phyloP scores from a whole-genome alignment of 1,284 basidiomycete genomes.

The Cryptococcus sp. region DNA sequence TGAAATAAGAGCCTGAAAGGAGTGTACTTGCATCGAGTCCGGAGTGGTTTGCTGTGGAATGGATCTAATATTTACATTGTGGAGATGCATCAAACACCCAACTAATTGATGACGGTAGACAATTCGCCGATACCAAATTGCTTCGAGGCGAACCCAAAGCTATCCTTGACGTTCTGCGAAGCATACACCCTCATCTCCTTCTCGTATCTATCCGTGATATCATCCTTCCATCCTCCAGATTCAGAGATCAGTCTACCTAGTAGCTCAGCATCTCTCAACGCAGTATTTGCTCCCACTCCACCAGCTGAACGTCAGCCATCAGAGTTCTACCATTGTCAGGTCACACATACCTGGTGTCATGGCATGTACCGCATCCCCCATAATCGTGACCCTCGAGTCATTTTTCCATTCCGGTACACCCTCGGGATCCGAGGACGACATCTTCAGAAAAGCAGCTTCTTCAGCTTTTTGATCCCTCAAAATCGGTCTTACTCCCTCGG shows the following conservation, averaged over 20 bases:
- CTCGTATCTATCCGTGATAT: not conserved
- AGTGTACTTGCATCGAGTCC: too few species aligned
- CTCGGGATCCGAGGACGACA: slow-evolving; percentile 10
- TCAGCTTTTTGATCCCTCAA: slow-evolving; percentile 5
- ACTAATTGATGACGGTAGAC: not conserved
- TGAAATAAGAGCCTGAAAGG: too few species aligned
- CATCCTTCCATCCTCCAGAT: not conserved
- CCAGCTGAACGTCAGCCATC: not conserved
- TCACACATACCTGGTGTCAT: not conserved
- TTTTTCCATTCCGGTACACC: slow-evolving; percentile 6
- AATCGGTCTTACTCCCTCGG: slow-evolving; percentile 4
- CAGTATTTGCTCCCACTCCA: not conserved
- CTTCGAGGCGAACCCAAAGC: not conserved
- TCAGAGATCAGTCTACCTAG: not conserved
- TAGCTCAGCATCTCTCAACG: not conserved
- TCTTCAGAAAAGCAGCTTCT: slow-evolving; percentile 10
- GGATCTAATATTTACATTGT: too few species aligned
- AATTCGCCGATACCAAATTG: not conserved
- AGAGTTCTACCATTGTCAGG: not conserved
- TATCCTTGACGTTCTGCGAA: not conserved
- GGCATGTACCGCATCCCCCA: not conserved
- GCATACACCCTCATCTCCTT: not conserved
- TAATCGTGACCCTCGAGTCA: slow-evolving; percentile 5
- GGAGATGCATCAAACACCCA: too few species aligned
- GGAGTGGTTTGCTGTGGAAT: too few species aligned